Evolutionary conservation across 2,329 filamentous ascomycete genomes (phyloP).

Genomic region (Sporothrix sp.): DNA sequence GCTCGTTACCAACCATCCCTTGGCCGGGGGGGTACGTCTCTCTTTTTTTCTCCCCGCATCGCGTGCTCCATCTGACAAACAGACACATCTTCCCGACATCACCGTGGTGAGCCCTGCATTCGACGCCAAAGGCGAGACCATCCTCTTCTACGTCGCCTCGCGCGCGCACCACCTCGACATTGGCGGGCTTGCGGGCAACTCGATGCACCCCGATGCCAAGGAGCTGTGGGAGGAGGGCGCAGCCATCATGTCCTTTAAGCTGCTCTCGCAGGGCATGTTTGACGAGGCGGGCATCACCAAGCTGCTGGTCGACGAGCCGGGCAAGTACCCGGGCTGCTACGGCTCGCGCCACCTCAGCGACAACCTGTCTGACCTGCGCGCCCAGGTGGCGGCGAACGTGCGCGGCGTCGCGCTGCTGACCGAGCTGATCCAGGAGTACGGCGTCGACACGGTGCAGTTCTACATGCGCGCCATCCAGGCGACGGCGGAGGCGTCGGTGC

Average conservation of each 20-base stretch:
- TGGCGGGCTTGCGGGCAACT: slow-evolving; percentile 69
- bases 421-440: slow-evolving; percentile 62
- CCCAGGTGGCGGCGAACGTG: slow-evolving; percentile 65
- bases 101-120: slow-evolving; percentile 74
- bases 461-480: slow-evolving; percentile 72
- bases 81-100: slow-evolving; percentile 79
- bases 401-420: slow-evolving; percentile 67
- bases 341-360: slow-evolving; percentile 64
- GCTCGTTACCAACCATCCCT: slow-evolving; percentile 70
- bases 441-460: slow-evolving; percentile 56
- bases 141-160: slow-evolving; percentile 73
- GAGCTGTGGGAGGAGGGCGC: slow-evolving; percentile 56
- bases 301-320: slow-evolving; percentile 55
- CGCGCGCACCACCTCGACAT: slow-evolving; percentile 78
- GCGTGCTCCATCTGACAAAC: too few species aligned
- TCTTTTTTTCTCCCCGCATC: too few species aligned
- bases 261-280: slow-evolving; percentile 67
- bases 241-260: slow-evolving; percentile 54
- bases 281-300: slow-evolving; percentile 67
- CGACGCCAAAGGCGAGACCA: slow-evolving; percentile 51
- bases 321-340: slow-evolving; percentile 56
- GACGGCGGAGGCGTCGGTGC: slow-evolving; percentile 64
- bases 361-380: slow-evolving; percentile 66
- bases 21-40: slow-evolving; percentile 8
- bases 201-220: slow-evolving; percentile 67